A percentile compares a stretch with the other conserved stretches of the same genome.
Conservation (phyloP, 768 basidiomycete species). For the Kwoniella botswanensis region DNA sequence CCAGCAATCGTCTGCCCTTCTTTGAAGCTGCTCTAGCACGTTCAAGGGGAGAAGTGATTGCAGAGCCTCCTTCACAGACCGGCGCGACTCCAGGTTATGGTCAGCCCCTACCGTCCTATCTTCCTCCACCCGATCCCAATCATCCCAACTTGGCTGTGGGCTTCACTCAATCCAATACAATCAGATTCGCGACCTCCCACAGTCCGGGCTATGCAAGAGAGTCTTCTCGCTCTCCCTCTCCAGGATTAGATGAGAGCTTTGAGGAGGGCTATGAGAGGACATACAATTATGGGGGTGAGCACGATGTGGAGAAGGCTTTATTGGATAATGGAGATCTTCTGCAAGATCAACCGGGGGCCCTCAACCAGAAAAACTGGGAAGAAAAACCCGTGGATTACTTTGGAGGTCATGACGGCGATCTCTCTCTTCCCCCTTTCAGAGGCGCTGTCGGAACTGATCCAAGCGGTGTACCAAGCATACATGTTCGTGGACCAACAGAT, state of each 20-base stretch:
- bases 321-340: slow-evolving; percentile 13
- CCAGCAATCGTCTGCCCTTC: slow-evolving; percentile 29
- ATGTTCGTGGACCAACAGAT: slow-evolving; percentile 28
- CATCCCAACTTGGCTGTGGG: slow-evolving; percentile 44
- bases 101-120: slow-evolving; percentile 35
- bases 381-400: slow-evolving; percentile 20
- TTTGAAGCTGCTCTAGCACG: slow-evolving; percentile 49
- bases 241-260: slow-evolving; percentile 27
- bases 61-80: neutral
- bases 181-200: slow-evolving; percentile 29
- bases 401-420: slow-evolving; percentile 32
- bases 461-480: slow-evolving; percentile 21
- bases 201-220: slow-evolving; percentile 8
- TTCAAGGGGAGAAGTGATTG: slow-evolving; percentile 24
- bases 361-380: slow-evolving; percentile 20
- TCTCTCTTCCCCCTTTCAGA: slow-evolving; percentile 34
- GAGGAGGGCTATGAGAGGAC: slow-evolving; percentile 10
- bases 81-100: neutral
- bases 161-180: slow-evolving; percentile 33
- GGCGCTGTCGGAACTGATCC: neutral
- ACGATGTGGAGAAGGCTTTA: slow-evolving; percentile 40
- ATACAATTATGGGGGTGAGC: slow-evolving; percentile 4
- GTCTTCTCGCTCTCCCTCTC: slow-evolving; percentile 31
- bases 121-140: slow-evolving; percentile 45
- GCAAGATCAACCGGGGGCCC: neutral